These are phyloP conservation scores for Trichomonascus vanleenenianus DNA, from an alignment of 805 yeast species.

Conservation along the genomic window DNA sequence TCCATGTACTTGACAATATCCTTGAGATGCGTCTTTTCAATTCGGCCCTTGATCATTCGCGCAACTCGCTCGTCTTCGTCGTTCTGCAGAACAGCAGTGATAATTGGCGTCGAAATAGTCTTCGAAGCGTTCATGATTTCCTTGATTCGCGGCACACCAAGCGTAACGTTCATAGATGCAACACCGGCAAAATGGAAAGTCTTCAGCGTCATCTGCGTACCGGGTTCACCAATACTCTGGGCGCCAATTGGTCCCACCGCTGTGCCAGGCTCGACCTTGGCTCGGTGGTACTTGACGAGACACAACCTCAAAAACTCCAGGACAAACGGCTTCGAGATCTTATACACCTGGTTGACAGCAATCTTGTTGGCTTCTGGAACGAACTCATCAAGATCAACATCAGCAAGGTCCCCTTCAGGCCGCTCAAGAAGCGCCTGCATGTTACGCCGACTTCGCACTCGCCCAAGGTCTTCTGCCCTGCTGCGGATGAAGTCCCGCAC, in stretches of 20 bases:
- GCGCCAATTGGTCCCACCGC: slow-evolving; percentile 99
- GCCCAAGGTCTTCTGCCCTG: slow-evolving; percentile 52
- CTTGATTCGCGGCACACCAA: slow-evolving; percentile 99
- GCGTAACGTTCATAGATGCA: slow-evolving; percentile 96
- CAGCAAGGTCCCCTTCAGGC: slow-evolving; percentile 35
- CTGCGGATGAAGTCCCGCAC: slow-evolving; percentile 52
- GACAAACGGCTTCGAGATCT: slow-evolving; percentile 56
- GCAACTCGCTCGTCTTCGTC: slow-evolving; percentile 96
- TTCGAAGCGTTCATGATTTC: slow-evolving; percentile 97
- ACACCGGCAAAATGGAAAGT: slow-evolving; percentile 99
- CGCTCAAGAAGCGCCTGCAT: slow-evolving; percentile 38
- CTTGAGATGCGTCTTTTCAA: slow-evolving; percentile 81
- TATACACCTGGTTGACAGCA: slow-evolving; percentile 33
- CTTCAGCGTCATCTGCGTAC: slow-evolving; percentile 96
- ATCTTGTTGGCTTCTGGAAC: slow-evolving; percentile 18
- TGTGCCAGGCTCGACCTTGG: slow-evolving; percentile 97
- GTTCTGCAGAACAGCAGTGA: slow-evolving; percentile 87
- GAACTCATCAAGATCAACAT: slow-evolving; percentile 26
- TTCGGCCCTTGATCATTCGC: slow-evolving; percentile 94
- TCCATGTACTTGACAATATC: slow-evolving; percentile 87
- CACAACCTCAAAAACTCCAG: slow-evolving; percentile 66
- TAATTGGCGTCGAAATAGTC: slow-evolving; percentile 90
- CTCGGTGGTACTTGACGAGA: slow-evolving; percentile 71
- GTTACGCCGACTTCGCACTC: slow-evolving; percentile 46
- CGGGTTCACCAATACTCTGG: slow-evolving; percentile 98